Percentiles rank a stretch among this genome's conserved stretches.
phyloP scores from a whole-genome alignment of 208 protist genomes.

The Trypanosoma conorhini region DNA sequence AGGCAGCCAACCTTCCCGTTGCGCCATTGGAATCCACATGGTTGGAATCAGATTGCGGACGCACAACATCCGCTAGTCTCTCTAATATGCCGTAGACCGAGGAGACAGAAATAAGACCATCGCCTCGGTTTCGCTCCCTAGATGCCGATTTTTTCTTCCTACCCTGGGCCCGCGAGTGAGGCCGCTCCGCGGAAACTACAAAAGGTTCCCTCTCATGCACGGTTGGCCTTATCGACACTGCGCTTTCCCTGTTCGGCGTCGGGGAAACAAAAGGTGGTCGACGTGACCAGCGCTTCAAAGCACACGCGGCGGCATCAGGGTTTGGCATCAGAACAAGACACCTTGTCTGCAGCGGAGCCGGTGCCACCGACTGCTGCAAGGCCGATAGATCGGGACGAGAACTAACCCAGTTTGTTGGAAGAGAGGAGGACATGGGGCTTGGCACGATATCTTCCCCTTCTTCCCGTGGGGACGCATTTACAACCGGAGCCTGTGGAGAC shows the following conservation, averaged over 20 bases:
- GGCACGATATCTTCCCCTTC: background rate
- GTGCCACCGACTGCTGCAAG: background rate
- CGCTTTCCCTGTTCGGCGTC: background rate
- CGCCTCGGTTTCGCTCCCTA: background rate
- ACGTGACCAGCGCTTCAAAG: conserved; percentile 24
- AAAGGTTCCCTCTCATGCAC: background rate
- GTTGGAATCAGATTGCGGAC: background rate
- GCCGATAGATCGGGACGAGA: background rate
- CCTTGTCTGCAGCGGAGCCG: conserved; percentile 4
- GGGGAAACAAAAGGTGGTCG: background rate
- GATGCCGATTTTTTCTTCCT: background rate
- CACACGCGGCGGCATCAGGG: conserved; percentile 24
- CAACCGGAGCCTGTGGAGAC: background rate
- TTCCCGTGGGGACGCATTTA: background rate
- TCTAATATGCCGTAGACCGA: conserved; percentile 29
- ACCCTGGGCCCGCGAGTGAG: background rate
- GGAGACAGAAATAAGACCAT: conserved; percentile 16
- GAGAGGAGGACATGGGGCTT: background rate
- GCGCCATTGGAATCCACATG: conserved; percentile 2
- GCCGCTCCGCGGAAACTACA: background rate
- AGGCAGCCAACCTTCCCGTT: background rate
- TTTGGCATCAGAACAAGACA: conserved; percentile 27
- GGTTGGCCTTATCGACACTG: background rate
- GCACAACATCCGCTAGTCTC: conserved; percentile 22
- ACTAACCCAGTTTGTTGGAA: background rate